These are phyloP conservation scores for Xylaria multiplex DNA, from an alignment of 2,329 filamentous ascomycete species.

Conservation along the genomic window DNA sequence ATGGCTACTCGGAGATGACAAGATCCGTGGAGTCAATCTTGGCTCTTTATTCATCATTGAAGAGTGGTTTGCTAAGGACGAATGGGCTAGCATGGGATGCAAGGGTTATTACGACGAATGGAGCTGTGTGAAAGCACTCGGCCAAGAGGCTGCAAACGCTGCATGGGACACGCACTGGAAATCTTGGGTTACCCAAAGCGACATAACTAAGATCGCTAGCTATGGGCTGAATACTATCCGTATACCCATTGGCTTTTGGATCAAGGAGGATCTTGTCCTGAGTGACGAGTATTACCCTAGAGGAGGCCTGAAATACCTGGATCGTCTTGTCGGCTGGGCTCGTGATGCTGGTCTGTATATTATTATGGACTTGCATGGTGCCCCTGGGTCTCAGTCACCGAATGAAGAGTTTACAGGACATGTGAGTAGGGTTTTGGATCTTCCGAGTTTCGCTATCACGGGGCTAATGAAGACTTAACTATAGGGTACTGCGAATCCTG, in stretches of 20 bases:
- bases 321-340: constrained; percentile 57
- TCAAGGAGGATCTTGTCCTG: constrained; percentile 57
- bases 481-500: constrained; percentile 43
- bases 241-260: constrained; percentile 63
- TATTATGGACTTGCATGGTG: constrained; percentile 61
- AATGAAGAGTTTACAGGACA: constrained; percentile 57
- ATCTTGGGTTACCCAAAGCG: constrained; percentile 56
- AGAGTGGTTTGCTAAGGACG: constrained; percentile 57
- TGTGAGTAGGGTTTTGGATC: constrained; percentile 8
- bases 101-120: constrained; percentile 55
- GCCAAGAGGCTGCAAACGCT: constrained; percentile 56
- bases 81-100: constrained; percentile 59
- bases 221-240: constrained; percentile 60
- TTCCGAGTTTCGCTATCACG: no score
- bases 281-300: constrained; percentile 53
- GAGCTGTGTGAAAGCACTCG: constrained; percentile 57
- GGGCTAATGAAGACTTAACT: background rate
- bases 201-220: constrained; percentile 56
- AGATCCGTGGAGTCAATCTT: constrained; percentile 58
- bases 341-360: constrained; percentile 57
- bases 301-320: constrained; percentile 57
- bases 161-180: constrained; percentile 60
- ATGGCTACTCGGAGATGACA: constrained; percentile 32
- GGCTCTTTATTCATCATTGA: constrained; percentile 61
- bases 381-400: constrained; percentile 55